These are phyloP conservation scores for Chlorella sp. DNA, from an alignment of 139 green algal genomes.

Conservation along the genomic window DNA sequence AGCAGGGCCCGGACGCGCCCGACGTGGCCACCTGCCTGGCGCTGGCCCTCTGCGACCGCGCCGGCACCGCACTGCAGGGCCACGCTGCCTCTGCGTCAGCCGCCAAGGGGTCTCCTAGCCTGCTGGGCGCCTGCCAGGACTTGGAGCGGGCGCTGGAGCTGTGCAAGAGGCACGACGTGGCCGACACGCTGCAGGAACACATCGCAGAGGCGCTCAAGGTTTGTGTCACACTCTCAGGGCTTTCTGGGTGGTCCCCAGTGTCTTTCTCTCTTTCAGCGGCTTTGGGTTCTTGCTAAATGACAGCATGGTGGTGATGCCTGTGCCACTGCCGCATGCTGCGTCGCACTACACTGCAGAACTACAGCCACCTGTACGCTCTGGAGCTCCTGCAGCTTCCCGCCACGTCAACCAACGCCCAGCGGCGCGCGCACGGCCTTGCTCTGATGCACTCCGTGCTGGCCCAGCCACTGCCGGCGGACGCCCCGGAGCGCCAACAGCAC, in stretches of 20 bases:
- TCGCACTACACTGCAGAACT: constrained; percentile 16
- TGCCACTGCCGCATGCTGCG: not conserved
- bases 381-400: constrained; percentile 33
- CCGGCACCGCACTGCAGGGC: constrained; percentile 13
- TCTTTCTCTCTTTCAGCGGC: no score
- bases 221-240: not conserved
- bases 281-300: no score
- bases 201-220: constrained; percentile 34
- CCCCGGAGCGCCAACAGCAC: not conserved
- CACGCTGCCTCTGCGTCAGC: not conserved
- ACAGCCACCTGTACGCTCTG: constrained; percentile 22
- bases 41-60: constrained; percentile 36
- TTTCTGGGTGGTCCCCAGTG: no score
- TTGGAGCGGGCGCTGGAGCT: constrained; percentile 27
- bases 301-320: no score
- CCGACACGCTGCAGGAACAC: constrained; percentile 32
- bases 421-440: not conserved
- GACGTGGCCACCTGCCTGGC: constrained; percentile 31
- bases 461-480: not conserved
- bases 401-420: not conserved
- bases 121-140: constrained; percentile 26
- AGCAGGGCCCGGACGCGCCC: constrained; percentile 2
- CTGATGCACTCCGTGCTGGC: not conserved
- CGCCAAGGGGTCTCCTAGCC: not conserved
- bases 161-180: constrained; percentile 20